These are phyloP conservation scores for Alternaria ventricosa DNA, from an alignment of 2,329 filamentous ascomycete species.

Conservation along the genomic window DNA sequence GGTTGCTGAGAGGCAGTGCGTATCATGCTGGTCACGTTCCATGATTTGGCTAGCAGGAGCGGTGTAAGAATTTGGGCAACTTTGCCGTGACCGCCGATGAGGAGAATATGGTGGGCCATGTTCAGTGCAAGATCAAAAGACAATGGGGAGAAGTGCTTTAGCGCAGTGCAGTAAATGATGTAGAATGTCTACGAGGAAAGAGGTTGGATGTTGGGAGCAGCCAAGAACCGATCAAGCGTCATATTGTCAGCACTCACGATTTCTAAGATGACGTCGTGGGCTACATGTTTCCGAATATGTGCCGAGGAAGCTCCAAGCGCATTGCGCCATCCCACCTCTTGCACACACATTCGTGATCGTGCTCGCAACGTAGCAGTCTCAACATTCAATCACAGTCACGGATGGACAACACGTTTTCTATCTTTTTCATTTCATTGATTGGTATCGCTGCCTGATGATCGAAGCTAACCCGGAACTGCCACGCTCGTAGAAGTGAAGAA, in stretches of 20 bases:
- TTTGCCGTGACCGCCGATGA: constrained; percentile 84
- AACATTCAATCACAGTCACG: background rate
- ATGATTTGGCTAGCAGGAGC: constrained; percentile 74
- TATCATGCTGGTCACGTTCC: constrained; percentile 80
- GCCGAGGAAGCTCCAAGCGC: background rate
- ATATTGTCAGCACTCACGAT: background rate
- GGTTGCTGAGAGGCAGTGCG: constrained; percentile 72
- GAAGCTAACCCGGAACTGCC: background rate
- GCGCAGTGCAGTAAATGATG: background rate
- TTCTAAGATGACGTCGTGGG: constrained; percentile 20
- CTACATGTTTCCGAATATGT: constrained; percentile 6
- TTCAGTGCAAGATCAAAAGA: background rate
- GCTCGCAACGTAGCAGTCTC: background rate
- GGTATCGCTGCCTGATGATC: background rate
- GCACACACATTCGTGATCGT: background rate
- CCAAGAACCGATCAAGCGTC: background rate
- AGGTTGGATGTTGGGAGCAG: background rate
- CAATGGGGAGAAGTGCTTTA: background rate
- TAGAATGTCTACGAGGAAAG: background rate
- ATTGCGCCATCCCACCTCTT: background rate
- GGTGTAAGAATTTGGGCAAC: constrained; percentile 77
- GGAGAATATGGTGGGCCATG: constrained; percentile 59
- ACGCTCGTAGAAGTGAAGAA: constrained; percentile 6
- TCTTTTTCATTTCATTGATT: background rate
- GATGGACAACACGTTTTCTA: background rate